Base-by-base conservation (phyloP, 768 basidiomycete species). In the Podaxis sp. region DNA sequence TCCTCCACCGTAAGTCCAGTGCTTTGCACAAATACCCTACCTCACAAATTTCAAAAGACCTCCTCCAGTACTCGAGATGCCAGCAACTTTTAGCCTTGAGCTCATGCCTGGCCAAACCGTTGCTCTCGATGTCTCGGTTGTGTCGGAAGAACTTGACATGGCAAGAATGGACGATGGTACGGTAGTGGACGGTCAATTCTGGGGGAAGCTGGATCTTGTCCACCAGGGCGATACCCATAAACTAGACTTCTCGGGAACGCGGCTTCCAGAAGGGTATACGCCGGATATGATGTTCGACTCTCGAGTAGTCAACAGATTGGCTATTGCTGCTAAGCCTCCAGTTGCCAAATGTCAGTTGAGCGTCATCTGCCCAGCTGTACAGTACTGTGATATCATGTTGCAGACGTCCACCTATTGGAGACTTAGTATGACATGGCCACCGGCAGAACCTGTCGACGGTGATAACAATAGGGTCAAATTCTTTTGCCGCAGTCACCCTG, bases 111-210 rank as follows among this genome's bases (percentile, higher is more conserved):
- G 91, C 15, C 91, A 92, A 74, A 80, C 84, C 46, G 88, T 95
- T 58, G 90, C 87, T 5, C 82, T 95, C 20, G 93, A 94, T 67
- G 90, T 90, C 2, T 89, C 84, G 17, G 83, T 93, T 37, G 81
- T 84, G 57, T 93, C 93, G 2, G 89, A 90, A 38, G 93, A 93
- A 67, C 82, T 93, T 38, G 93, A 95, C 71, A 94, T 95, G 93
- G 89, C 93, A 2, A 84, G 90, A 55, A 93, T 92, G 89, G 93
- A 94, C 66, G 93, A 95, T 68, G 93, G 92, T 1, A 93, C 90
- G 13, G 78, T 86, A 24, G 93, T 95, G 20, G 93, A 91, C 54
- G 93, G 93, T 44, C 77, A 84, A 74, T 95, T 93, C 75, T 94
- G 90, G 91, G 93, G 93, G 3, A 93, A 93, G 70, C 84, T 95